Base-by-base conservation (phyloP, 1,139 yeast species). In the Kurtzmaniella natalensis region DNA sequence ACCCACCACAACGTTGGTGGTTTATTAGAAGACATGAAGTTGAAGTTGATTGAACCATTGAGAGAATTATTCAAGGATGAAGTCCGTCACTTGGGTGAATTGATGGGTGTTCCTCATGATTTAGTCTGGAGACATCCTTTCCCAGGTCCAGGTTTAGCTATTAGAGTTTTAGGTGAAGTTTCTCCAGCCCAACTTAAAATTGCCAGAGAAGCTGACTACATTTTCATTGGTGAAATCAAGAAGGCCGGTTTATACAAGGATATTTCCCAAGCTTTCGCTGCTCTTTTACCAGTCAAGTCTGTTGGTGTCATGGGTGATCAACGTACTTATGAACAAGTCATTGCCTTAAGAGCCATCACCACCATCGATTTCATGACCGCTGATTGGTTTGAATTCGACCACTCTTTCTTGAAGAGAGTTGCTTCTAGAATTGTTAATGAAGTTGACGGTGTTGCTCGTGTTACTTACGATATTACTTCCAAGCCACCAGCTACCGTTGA, bases 141-240 rank as follows among this genome's bases (percentile, higher is more conserved):
- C 95, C 99, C 99, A 54, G 99, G 99, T 58, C 99, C 99, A 59
- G 99, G 99, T 70, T 85, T 92, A 57, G 98, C 97, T 48, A 94
- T 92, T 59, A 82, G 99, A 69, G 94, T 92, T 39, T 72, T 92
- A 39, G 99, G 99, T 50, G 97, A 89, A 68, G 96, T 92, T 45
- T 86, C 96, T 42, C 83, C 79, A 48, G 81, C 73, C 44, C 98
- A 92, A 70, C 92, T 92, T 39, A 88, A 78, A 55, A 92, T 92
- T 59, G 98, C 98, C 34, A 85, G 97, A 68, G 92, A 88, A 60
- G 98, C 99, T 41, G 99, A 92, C 60, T 74, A 72, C 61, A 92
- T 92, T 52, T 92, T 86, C 76, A 92, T 92, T 56, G 95, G 85
- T 64, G 99, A 92, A 71, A 92, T 92, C 61, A 83, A 74, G 57